Base-by-base conservation (phyloP, 2,329 filamentous ascomycete species). In the Orbilia javanica region DNA sequence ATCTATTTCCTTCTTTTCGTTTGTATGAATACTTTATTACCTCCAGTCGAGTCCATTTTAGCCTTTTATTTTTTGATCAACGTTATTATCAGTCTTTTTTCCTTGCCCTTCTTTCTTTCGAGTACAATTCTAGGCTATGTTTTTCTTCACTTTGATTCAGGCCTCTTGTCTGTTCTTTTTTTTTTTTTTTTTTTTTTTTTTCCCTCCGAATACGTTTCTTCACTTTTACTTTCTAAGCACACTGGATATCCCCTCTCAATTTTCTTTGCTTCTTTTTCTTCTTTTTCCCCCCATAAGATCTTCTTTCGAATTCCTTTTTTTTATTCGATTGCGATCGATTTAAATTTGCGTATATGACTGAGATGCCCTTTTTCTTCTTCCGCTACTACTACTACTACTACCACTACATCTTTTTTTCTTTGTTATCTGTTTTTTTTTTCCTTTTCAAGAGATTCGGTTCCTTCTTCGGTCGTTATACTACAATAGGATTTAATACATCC, bases 21-120 rank as follows among this genome's bases (percentile, higher is more conserved):
- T 60, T 60, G 55, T 60, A 34, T 42, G 55, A 60, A 60, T 60
- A 60, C 18, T 60, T 50, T 50, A 25, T 60, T 42, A 60, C 20
- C 34, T 60, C 22, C 29, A 20, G 55, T 60, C 55, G 52, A 36
- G 52, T 36, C 31, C 10, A 18, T 25, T 60, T 60, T 60, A 60
- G 55, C 55, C 55, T 60, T 25, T 42, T 11, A 20, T 29, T 5
- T 31, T 31, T 11, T 31, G 50, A 27, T n/a, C n/a, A n/a, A 13
- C 22, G 46, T 3, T 50, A 15, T 15, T 50, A 15, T 27, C 20
- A 8, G 46, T 50, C 31, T 60, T 42, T 25, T 27, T 11, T 22
- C 18, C 4, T n/a, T 57, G 10, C 20, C 29, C 22, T n/a, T 57
- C 8, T 4, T 25, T 25, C n/a, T 50, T 44, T 44, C 44, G 20